Conservation (phyloP, 2,329 filamentous ascomycete genomes). For the Falciphora oryzae region DNA sequence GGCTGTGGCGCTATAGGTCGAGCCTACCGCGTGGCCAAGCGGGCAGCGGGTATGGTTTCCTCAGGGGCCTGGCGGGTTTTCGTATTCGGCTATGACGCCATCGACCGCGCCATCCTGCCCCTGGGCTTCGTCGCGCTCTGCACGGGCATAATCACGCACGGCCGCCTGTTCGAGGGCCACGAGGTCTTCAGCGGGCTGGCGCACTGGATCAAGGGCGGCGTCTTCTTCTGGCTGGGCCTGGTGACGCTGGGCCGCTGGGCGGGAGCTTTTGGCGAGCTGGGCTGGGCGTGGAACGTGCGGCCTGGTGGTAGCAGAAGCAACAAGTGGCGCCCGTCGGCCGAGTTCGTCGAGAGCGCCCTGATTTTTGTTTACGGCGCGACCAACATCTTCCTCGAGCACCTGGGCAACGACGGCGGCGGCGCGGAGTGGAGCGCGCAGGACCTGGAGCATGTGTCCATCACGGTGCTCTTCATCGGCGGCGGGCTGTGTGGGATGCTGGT, state of each 20-base stretch:
- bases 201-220: conserved; percentile 89
- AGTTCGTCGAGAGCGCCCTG: conserved; percentile 83
- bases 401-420: conserved; percentile 47
- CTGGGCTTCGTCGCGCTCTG: conserved; percentile 69
- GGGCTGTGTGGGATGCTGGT: conserved; percentile 83
- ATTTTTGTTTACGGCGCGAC: conserved; percentile 86
- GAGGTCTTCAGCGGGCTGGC: conserved; percentile 79
- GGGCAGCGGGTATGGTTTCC: conserved; percentile 36
- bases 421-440: conserved; percentile 68
- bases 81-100: conserved; percentile 54
- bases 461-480: conserved; percentile 88
- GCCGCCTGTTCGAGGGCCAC: conserved; percentile 69
- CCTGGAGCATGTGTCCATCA: conserved; percentile 88
- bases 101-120: conserved; percentile 73
- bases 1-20: neutral
- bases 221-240: conserved; percentile 91
- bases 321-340: conserved; percentile 70
- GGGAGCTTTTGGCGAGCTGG: conserved; percentile 82
- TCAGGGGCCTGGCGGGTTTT: conserved; percentile 52
- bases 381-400: conserved; percentile 89
- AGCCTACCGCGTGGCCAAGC: neutral
- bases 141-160: conserved; percentile 70
- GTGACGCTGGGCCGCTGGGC: conserved; percentile 85
- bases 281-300: conserved; percentile 93
- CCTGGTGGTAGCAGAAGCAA: conserved; percentile 44